phyloP scores from a whole-genome alignment of 2,329 filamentous ascomycete species.

The Aspergillus proliferans region DNA sequence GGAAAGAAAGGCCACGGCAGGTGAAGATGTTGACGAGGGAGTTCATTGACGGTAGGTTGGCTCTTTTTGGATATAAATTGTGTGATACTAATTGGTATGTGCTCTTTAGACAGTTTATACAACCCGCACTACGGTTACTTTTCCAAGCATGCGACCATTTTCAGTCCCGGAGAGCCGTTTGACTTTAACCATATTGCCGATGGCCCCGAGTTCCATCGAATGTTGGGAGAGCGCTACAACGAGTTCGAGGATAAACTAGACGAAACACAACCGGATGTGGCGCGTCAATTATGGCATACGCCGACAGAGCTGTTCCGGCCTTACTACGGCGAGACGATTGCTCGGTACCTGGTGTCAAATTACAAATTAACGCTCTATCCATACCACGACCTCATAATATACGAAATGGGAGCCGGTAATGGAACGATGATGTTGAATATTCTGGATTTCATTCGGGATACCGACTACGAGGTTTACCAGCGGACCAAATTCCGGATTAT shows the following conservation, averaged over 20 bases:
- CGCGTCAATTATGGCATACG: slow-evolving; percentile 94
- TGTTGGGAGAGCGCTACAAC: slow-evolving; percentile 73
- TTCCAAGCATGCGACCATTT: slow-evolving; percentile 93
- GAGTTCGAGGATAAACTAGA: slow-evolving; percentile 89
- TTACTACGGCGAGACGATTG: slow-evolving; percentile 94
- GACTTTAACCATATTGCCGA: slow-evolving; percentile 75
- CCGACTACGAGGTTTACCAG: slow-evolving; percentile 86
- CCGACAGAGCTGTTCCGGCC: slow-evolving; percentile 95
- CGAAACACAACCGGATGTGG: slow-evolving; percentile 61
- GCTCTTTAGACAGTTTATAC: slow-evolving; percentile 71
- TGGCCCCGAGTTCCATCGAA: slow-evolving; percentile 74
- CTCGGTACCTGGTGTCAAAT: slow-evolving; percentile 91
- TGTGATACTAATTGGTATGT: not conserved
- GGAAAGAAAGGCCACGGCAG: slow-evolving; percentile 69
- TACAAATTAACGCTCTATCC: slow-evolving; percentile 92
- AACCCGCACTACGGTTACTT: slow-evolving; percentile 95
- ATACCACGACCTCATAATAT: slow-evolving; percentile 94
- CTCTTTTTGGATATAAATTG: not conserved
- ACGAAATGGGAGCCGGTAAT: slow-evolving; percentile 97
- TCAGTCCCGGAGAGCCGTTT: slow-evolving; percentile 86
- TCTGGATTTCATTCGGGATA: slow-evolving; percentile 86
- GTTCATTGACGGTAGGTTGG: slow-evolving; percentile 78
- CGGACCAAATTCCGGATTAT: slow-evolving; percentile 93
- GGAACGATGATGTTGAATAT: slow-evolving; percentile 98
- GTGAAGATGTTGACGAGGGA: slow-evolving; percentile 97